Evolutionary conservation across 2,329 filamentous ascomycete species (phyloP), one percentile per base, ranked within the genome.

Genomic region (Rosellinia necatrix): DNA sequence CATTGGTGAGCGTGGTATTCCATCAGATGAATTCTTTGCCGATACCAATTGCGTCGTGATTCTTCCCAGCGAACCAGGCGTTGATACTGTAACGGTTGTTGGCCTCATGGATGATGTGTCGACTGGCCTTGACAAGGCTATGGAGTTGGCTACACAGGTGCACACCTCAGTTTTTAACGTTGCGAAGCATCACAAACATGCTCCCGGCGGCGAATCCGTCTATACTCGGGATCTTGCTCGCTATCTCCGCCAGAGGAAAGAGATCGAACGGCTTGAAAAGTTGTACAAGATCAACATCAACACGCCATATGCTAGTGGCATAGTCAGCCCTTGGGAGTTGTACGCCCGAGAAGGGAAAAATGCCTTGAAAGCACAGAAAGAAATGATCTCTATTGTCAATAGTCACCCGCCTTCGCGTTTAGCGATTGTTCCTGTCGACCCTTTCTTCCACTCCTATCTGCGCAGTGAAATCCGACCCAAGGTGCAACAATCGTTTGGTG

Each of bases 41-140:
- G 86, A 96, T 68, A 97, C 94, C 55, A 93, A 93, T 60, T 99
- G 94, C 74, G 85, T 89, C 38, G 88, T 97, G 57, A 83, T 97
- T 54, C 75, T 97, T 41, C 93, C 91, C 6, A 81, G 81, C 22
- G 85, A 88, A 21, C 86, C 90, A 49, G 90, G 94, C 54, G 90
- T 91, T 42, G 91, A 96, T 67, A 86, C 85, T 37, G 83, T 97
- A 42, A 93, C 91, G 25, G 84, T 99, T 60, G 86, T 96, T 61
- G 94, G 94, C 3, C 91, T 89, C 15, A 76, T 86, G 6, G 84
- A 89, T 60, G 85, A 84, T 66, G 85, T 97, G 53, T 81, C 89
- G 59, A 79, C 80, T 61, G 94, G 89, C 67, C 78, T 92, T 42
- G 89, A 96, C 70, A 89, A 86, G 72, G 90, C 92, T 43, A 91